Conservation (phyloP, 805 yeast species). For the Candida schatavii region DNA sequence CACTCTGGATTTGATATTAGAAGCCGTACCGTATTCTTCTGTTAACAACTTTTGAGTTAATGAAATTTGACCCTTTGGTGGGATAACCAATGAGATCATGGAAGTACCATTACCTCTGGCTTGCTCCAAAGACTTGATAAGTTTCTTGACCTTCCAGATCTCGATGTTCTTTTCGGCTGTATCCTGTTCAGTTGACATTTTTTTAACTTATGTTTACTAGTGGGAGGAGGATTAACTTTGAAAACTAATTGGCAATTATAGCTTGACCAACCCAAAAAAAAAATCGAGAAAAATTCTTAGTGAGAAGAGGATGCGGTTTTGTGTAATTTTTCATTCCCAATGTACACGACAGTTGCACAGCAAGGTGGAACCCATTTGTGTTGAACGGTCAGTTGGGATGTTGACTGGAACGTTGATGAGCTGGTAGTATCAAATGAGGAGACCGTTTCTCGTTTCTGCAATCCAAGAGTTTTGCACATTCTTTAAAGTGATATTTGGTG, state of each 20-base stretch:
- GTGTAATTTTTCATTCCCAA: background rate
- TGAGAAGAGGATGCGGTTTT: background rate
- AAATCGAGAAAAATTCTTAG: background rate
- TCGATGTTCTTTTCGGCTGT: slow-evolving; percentile 92
- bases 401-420: too few species aligned
- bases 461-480: too few species aligned
- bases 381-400: too few species aligned
- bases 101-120: slow-evolving; percentile 99
- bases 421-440: too few species aligned
- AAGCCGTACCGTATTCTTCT: slow-evolving; percentile 98
- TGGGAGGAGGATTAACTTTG: background rate
- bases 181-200: slow-evolving; percentile 41
- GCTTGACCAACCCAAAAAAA: background rate
- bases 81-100: slow-evolving; percentile 94
- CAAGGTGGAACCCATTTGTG: too few species aligned
- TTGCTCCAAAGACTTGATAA: slow-evolving; percentile 77
- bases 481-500: too few species aligned
- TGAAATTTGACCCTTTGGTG: slow-evolving; percentile 93
- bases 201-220: background rate
- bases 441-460: too few species aligned
- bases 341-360: background rate
- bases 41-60: slow-evolving; percentile 87
- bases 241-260: background rate
- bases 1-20: slow-evolving; percentile 96
- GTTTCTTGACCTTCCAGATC: slow-evolving; percentile 98